Evolutionary conservation across 78 protist genomes (phyloP).

Genomic region (Dictyostelium purpureum): DNA sequence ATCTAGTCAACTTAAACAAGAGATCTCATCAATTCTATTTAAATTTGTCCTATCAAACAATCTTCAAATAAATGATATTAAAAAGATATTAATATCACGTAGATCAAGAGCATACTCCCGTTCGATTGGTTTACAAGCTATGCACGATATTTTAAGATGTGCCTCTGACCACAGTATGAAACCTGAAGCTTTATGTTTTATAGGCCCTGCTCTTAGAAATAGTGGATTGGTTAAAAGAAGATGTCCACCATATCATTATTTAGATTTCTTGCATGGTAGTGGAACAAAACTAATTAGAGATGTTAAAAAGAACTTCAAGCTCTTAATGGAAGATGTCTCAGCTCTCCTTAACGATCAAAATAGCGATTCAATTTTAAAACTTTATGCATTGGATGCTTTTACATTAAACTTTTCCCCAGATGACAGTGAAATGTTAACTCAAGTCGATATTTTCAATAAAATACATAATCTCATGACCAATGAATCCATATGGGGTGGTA

Average conservation of each 20-base stretch:
- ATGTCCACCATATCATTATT: constrained; percentile 74
- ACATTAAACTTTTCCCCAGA: constrained; percentile 60
- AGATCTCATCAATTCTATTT: background rate
- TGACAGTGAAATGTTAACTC: constrained; percentile 61
- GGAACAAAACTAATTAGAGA: constrained; percentile 18
- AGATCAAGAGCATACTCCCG: constrained; percentile 70
- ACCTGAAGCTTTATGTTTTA: constrained; percentile 53
- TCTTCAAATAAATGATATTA: constrained; percentile 38
- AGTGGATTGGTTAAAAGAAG: constrained; percentile 42
- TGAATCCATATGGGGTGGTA: constrained; percentile 67
- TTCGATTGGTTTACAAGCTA: constrained; percentile 50
- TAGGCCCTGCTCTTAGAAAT: constrained; percentile 80
- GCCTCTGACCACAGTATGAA: constrained; percentile 70
- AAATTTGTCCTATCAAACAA: constrained; percentile 46
- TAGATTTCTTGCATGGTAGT: constrained; percentile 76
- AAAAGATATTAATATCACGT: constrained; percentile 26
- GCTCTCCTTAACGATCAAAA: constrained; percentile 21
- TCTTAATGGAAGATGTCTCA: constrained; percentile 70
- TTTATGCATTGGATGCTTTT: constrained; percentile 73
- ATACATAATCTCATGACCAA: constrained; percentile 57
- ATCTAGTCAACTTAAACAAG: background rate
- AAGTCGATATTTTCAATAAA: constrained; percentile 61
- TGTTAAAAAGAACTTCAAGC: constrained; percentile 21
- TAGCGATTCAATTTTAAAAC: constrained; percentile 23
- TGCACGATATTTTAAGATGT: constrained; percentile 55